Conservation (phyloP, 108 stramenopile species). For the Chaetoceros tenuissimus region DNA sequence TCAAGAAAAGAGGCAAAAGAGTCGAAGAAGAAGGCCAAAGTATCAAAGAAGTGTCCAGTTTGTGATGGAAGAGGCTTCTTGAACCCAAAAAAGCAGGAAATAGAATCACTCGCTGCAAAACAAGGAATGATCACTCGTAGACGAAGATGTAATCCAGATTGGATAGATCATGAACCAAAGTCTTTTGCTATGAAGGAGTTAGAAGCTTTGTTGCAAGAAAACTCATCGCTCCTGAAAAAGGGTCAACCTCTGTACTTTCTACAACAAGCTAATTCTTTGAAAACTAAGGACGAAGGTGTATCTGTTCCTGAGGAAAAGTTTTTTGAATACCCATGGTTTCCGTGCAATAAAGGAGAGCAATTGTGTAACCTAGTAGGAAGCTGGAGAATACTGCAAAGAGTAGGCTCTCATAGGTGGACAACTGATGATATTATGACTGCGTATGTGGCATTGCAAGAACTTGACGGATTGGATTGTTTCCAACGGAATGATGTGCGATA, state of each 20-base stretch:
- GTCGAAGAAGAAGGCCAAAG: slow-evolving; percentile 1
- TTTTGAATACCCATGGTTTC: slow-evolving; percentile 26
- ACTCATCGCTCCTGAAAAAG: background rate
- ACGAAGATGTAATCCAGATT: slow-evolving; percentile 15
- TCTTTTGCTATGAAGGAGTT: slow-evolving; percentile 6
- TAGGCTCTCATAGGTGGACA: slow-evolving; percentile 62
- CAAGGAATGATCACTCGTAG: slow-evolving; percentile 15
- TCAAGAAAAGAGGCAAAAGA: slow-evolving; percentile 1
- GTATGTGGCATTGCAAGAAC: slow-evolving; percentile 26
- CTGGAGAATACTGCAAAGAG: slow-evolving; percentile 60
- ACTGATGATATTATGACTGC: slow-evolving; percentile 73
- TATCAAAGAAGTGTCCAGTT: slow-evolving; percentile 25
- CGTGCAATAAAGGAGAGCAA: slow-evolving; percentile 39
- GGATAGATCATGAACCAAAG: slow-evolving; percentile 21
- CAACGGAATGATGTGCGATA: slow-evolving; percentile 25
- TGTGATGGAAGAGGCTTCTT: slow-evolving; percentile 30
- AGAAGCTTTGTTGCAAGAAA: background rate
- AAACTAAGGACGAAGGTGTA: background rate
- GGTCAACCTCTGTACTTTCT: slow-evolving; percentile 4
- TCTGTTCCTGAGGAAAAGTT: background rate
- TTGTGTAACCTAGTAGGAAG: slow-evolving; percentile 55
- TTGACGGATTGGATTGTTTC: background rate
- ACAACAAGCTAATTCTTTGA: background rate
- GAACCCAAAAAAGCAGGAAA: slow-evolving; percentile 18
- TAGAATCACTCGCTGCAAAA: slow-evolving; percentile 2